Percentiles rank a stretch among this genome's conserved stretches.
Evolutionary conservation across 306 rosid species (phyloP).

Genomic region (Citrullus colocynthis): DNA sequence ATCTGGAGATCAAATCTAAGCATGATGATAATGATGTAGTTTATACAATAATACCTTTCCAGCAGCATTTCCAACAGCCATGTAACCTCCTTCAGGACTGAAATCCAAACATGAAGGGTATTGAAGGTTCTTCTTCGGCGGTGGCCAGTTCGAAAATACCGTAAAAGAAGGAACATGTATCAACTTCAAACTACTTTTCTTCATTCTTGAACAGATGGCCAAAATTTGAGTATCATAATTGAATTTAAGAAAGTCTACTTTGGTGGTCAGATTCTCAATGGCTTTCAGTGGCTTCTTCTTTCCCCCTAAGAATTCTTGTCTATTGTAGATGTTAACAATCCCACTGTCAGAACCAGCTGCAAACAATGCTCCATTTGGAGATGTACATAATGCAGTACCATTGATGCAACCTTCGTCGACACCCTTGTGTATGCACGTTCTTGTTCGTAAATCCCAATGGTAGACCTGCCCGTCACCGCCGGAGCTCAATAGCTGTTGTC

Average conservation of each 20-base stretch:
- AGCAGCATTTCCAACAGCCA: slow-evolving; percentile 69
- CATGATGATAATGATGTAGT: slow-evolving; percentile 30
- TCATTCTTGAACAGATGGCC: slow-evolving; percentile 61
- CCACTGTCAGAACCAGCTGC: slow-evolving; percentile 58
- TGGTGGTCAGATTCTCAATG: slow-evolving; percentile 38
- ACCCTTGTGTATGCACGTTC: slow-evolving; percentile 58
- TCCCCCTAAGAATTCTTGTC: slow-evolving; percentile 47
- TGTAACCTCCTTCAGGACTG: slow-evolving; percentile 86
- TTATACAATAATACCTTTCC: slow-evolving; percentile 62
- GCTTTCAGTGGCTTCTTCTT: slow-evolving; percentile 45
- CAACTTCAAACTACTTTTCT: slow-evolving; percentile 59
- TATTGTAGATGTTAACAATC: slow-evolving; percentile 38
- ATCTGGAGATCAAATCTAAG: background rate
- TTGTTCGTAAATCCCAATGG: slow-evolving; percentile 89
- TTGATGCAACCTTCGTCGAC: slow-evolving; percentile 49
- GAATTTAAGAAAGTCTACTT: slow-evolving; percentile 43
- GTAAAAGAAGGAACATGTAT: slow-evolving; percentile 62
- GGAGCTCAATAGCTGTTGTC: slow-evolving; percentile 52
- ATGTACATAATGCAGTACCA: slow-evolving; percentile 36
- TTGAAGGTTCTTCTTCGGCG: slow-evolving; percentile 25
- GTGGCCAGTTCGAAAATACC: slow-evolving; percentile 79
- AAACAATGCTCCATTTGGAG: slow-evolving; percentile 33
- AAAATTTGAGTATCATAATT: slow-evolving; percentile 42
- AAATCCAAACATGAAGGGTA: slow-evolving; percentile 69
- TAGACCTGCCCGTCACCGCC: slow-evolving; percentile 92